A percentile compares a stretch with the other conserved stretches of the same genome.
Conservation (phyloP, 2,329 filamentous ascomycete species). For the Gnomoniopsis smithogilvyi region DNA sequence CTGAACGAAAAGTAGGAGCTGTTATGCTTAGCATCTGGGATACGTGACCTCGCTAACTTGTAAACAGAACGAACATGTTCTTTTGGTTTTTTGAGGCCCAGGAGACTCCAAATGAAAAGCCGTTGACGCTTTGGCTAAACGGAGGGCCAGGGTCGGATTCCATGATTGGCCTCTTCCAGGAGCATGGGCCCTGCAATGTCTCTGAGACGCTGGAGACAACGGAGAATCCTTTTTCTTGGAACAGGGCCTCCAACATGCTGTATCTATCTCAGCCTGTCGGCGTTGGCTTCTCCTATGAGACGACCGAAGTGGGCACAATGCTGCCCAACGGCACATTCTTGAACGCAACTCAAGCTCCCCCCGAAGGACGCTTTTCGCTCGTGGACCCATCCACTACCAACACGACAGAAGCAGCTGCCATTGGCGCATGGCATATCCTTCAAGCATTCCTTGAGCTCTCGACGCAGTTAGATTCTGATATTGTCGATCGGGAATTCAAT, state of each 20-base stretch:
- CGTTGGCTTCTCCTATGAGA: conserved; percentile 14
- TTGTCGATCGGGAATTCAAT: conserved; percentile 22
- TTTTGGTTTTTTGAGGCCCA: conserved; percentile 16
- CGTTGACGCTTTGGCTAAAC: conserved; percentile 13
- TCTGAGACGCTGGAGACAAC: conserved; percentile 17
- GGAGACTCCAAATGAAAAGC: neutral
- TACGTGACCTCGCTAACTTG: neutral
- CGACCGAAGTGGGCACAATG: neutral
- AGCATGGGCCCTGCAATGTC: conserved; percentile 12
- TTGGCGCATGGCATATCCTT: conserved; percentile 51
- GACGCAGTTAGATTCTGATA: conserved; percentile 29
- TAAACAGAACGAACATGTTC: neutral
- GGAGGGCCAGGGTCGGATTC: conserved; percentile 2
- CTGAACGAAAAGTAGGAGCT: neutral
- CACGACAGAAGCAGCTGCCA: conserved; percentile 54
- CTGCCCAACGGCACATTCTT: conserved; percentile 25
- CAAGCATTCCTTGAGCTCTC: conserved; percentile 51
- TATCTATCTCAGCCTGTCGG: conserved; percentile 25
- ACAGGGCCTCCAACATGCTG: conserved; percentile 29
- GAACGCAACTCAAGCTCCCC: conserved; percentile 38
- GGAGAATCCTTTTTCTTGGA: conserved; percentile 29
- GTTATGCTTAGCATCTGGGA: neutral
- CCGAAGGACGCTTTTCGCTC: neutral
- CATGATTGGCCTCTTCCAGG: conserved; percentile 1
- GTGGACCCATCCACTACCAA: conserved; percentile 46